Conservation (phyloP, 164 flowering plant genomes). For the Saururus chinensis region DNA sequence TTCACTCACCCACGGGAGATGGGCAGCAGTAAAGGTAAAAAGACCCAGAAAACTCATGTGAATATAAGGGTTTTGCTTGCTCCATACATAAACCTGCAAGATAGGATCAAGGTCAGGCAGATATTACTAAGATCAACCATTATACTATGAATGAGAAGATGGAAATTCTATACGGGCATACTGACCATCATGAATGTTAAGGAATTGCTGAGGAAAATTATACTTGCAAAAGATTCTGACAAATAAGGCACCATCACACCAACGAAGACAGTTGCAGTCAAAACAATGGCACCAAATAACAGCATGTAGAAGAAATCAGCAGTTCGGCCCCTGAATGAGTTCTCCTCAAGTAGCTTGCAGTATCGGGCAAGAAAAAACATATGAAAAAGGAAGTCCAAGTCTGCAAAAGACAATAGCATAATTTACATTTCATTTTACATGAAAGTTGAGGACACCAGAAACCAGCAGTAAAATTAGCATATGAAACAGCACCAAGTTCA, state of each 20-base stretch:
- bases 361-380: constrained; percentile 99
- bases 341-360: constrained; percentile 99
- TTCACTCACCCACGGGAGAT: constrained; percentile 89
- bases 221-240: constrained; percentile 84
- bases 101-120: not conserved
- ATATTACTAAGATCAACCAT: not conserved
- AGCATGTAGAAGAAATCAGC: constrained; percentile 99
- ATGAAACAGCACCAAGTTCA: too few relatives aligned
- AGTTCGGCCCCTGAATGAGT: constrained; percentile 94
- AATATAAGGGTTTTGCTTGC: constrained; percentile 96
- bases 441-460: too few relatives aligned
- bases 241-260: constrained; percentile 94
- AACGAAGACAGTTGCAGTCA: constrained; percentile 83
- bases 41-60: constrained; percentile 99
- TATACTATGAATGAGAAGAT: not conserved
- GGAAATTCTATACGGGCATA: constrained; percentile 3
- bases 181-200: constrained; percentile 99
- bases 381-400: constrained; percentile 95
- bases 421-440: not conserved
- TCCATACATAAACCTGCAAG: constrained; percentile 95
- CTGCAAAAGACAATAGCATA: constrained; percentile 27
- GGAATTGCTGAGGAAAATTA: constrained; percentile 95
- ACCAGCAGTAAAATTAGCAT: too few relatives aligned
- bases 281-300: constrained; percentile 85
- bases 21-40: constrained; percentile 96